Evolutionary conservation across 768 basidiomycete genomes (phyloP), one percentile per base, ranked within the genome.

Genomic region (Filobasidium floriforme): DNA sequence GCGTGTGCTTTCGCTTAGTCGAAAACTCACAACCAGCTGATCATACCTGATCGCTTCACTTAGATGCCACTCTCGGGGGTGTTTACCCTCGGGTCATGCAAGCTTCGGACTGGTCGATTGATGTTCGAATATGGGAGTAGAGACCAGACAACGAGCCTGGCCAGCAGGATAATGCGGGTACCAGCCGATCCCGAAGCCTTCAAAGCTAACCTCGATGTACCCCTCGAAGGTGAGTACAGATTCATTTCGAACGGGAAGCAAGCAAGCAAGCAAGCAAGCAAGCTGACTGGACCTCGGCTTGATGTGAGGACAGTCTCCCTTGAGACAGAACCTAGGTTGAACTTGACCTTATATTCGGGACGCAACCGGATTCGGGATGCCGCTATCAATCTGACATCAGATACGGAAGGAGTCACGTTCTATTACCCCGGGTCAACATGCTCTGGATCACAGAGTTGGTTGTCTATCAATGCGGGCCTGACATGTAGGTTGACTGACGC

Each of bases 11-110:
- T 28, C 32, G 9, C 4, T 4, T 37, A 11, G 22, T 24, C 18
- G 54, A 28, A n/a, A 9, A 40, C 52, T n/a, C 37, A 19, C 51
- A 28, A 24, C 29, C 43, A 52, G 24, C 46, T 37, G 11, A 46
- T 52, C 9, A 32, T 3, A n/a, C 51, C 3, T n/a, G 32, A 22
- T 14, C 44, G 11, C 28, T 2, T 41, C 10, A 37, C 15, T 4
- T 52, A 91, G 91, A 88, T 86, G 18, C 83, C 89, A 3, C 82
- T 85, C 18, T 80, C 82, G 55, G 93, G 92, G 12, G 81, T 83
- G 0, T 90, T 88, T 73, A 57, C 63, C 15, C 60, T 70, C 26
- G 65, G 68, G 32, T 49, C 54, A 18, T 60, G 69, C 11, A 59
- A 41, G 19, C 32, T 73, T 24, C 29, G 24, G 10, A 41, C 62